Evolutionary conservation across 331 rosid species (phyloP).

Genomic region (Prunus yedoensis): DNA sequence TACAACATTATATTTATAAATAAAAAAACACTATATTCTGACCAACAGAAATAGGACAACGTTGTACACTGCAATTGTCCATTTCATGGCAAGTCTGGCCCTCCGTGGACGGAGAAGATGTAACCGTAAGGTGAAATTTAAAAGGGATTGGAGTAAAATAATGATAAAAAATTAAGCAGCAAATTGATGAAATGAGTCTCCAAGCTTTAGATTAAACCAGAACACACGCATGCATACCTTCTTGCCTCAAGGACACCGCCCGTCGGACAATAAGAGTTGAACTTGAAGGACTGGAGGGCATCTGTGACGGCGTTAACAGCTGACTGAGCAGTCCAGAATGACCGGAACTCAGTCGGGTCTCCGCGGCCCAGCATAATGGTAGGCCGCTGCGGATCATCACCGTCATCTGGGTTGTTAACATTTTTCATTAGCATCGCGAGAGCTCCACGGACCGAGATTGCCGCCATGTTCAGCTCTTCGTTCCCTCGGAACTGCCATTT

Average conservation of each 20-base stretch:
- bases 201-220: neutral
- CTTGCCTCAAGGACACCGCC: slow-evolving; percentile 24
- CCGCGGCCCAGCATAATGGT: slow-evolving; percentile 27
- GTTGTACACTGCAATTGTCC: no score
- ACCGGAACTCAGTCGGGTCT: slow-evolving; percentile 30
- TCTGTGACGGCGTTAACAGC: slow-evolving; percentile 31
- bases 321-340: slow-evolving; percentile 21
- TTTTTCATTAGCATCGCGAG: slow-evolving; percentile 16
- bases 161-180: no score
- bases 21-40: no score
- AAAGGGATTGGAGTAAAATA: no score
- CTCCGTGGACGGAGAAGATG: no score
- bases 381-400: slow-evolving; percentile 12
- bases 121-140: no score
- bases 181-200: neutral
- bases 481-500: slow-evolving; percentile 25
- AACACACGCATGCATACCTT: slow-evolving; percentile 14
- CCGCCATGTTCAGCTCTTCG: slow-evolving; percentile 10
- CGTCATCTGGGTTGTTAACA: slow-evolving; percentile 8
- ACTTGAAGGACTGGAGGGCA: slow-evolving; percentile 25
- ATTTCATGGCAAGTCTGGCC: no score
- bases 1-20: no score
- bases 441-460: slow-evolving; percentile 26
- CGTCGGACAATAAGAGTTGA: slow-evolving; percentile 26
- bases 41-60: no score